These are phyloP conservation scores for Primulina huaijiensis DNA, from an alignment of 257 asterid species.

Conservation along the genomic window DNA sequence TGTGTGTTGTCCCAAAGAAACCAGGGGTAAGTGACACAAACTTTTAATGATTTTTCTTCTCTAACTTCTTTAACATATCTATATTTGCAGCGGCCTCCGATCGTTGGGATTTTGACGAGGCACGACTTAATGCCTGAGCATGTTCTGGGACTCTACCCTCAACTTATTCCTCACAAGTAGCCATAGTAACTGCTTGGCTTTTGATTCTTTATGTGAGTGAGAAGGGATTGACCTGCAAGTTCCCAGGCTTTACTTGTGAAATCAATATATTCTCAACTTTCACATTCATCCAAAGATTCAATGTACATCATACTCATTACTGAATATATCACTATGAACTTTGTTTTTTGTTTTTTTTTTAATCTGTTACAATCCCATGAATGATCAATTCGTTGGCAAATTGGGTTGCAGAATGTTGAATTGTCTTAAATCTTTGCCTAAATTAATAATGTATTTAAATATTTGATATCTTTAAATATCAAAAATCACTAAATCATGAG, in stretches of 20 bases:
- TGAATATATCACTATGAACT: no score
- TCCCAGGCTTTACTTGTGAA: not conserved
- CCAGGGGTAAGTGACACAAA: conserved; percentile 50
- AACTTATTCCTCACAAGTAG: conserved; percentile 43
- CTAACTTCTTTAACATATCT: not conserved
- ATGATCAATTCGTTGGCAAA: no score
- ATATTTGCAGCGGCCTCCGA: conserved; percentile 57
- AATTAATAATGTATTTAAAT: no score
- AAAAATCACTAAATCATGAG: no score
- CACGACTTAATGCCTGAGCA: conserved; percentile 84
- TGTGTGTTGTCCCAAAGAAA: conserved; percentile 86
- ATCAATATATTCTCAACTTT: not conserved
- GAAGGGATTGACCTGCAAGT: not conserved
- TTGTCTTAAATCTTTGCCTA: no score
- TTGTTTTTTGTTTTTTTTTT: no score
- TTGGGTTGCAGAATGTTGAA: no score
- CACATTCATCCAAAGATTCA: not conserved
- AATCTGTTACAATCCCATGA: no score
- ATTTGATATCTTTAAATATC: no score
- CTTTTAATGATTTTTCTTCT: not conserved
- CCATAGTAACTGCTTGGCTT: not conserved
- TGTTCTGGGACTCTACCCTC: conserved; percentile 68
- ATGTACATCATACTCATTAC: no score
- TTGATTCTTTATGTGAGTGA: not conserved
- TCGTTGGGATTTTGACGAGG: conserved; percentile 73